These are phyloP conservation scores for Boletus vinaceobasis DNA, from an alignment of 768 basidiomycete species.

Conservation along the genomic window DNA sequence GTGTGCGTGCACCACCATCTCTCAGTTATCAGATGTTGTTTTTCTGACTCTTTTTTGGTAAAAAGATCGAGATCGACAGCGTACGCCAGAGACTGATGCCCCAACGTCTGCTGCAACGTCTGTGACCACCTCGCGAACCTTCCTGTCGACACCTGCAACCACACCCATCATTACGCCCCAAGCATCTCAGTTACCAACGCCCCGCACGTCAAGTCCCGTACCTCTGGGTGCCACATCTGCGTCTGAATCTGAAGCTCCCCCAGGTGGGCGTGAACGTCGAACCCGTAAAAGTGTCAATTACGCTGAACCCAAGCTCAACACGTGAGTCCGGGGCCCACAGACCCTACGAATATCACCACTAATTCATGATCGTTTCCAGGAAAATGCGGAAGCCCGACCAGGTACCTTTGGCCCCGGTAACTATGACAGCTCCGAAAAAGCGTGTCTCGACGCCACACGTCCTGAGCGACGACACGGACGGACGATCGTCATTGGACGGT, in stretches of 20 bases:
- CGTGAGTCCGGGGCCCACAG: constrained; percentile 44
- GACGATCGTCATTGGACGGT: constrained; percentile 38
- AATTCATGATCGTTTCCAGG: constrained; percentile 35
- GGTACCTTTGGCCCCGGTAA: constrained; percentile 34
- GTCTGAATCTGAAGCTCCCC: constrained; percentile 31
- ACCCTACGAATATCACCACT: constrained; percentile 1
- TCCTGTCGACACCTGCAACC: constrained; percentile 41
- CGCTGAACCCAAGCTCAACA: constrained; percentile 84
- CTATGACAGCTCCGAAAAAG: constrained; percentile 39
- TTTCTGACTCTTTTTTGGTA: constrained; percentile 15
- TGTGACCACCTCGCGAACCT: constrained; percentile 36
- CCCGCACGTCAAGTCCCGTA: constrained; percentile 47
- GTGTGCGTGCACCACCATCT: constrained; percentile 6
- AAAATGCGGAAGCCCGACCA: constrained; percentile 89
- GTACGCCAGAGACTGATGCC: constrained; percentile 35
- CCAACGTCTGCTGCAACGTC: constrained; percentile 37
- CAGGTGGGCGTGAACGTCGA: constrained; percentile 47
- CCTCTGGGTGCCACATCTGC: constrained; percentile 35
- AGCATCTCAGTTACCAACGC: constrained; percentile 44
- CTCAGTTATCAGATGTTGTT: constrained; percentile 1
- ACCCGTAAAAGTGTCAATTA: constrained; percentile 81
- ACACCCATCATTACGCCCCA: constrained; percentile 37
- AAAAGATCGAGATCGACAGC: constrained; percentile 37
- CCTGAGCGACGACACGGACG: constrained; percentile 37
- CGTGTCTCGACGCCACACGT: constrained; percentile 35